Base-by-base conservation (phyloP, 2,329 filamentous ascomycete genomes). In the Coccinonectria pachysandricola region DNA sequence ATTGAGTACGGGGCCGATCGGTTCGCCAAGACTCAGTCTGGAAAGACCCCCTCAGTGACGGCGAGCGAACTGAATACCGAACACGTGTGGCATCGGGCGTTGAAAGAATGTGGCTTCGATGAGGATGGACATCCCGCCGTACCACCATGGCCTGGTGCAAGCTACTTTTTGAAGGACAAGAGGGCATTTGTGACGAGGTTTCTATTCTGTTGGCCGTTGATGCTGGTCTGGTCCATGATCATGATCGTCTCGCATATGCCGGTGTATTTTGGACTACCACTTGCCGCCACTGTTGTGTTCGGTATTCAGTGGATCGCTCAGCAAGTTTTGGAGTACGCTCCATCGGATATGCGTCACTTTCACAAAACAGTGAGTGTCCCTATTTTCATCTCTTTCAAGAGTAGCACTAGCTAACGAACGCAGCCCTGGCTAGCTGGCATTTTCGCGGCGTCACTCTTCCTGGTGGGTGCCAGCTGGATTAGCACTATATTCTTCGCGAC, bases 1-100 rank as follows among this genome's bases (percentile, higher is more conserved):
- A 71, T 98, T 42, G 91, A 98, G 60, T 95, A 95, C 53, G 92
- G 91, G 23, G 78, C 87, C 14, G 91, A 98, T 57, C 74, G 91
- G 23, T 96, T 93, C 50, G 85, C 82, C 19, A 80, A 86, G 58
- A 95, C 87, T 15, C 70, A 75, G 28, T 82, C 85, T 23, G 88
- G 88, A 36, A 96, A 98, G 66, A 91, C 86, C 6, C 91, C 91
- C 1, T 72, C 78, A 1, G 71, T 78, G 27, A 92, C 87, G 7
- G 88, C 91, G 2, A 69, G 75, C 42, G 91, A 96, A 53, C 87
- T 98, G 65, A 92, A 91, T 50, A 92, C 86, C 0, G 65, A 71
- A 24, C 67, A 71, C 13, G 76, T 85, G 26, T 96, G 87, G 84
- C 78, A 81, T 40, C 72, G 78, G 40, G 85, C 87, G 5, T 64